These are phyloP conservation scores for Epichloe typhina DNA, from an alignment of 2,329 filamentous ascomycete genomes.

Conservation along the genomic window DNA sequence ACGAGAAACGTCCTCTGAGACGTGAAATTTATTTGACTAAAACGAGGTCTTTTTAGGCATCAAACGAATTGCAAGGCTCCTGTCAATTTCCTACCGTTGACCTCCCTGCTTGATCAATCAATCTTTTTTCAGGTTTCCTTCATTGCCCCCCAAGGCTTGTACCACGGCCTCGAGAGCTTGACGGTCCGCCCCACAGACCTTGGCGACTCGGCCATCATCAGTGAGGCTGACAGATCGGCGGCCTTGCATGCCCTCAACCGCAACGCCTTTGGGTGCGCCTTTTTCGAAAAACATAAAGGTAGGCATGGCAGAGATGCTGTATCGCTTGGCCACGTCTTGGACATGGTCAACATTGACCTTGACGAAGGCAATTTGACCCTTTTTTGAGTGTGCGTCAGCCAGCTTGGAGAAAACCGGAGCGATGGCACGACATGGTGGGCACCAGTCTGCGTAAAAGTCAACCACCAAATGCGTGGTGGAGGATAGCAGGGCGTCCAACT, in stretches of 20 bases:
- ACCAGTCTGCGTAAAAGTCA: slow-evolving; percentile 40
- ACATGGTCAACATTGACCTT: slow-evolving; percentile 13
- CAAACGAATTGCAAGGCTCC: too few species aligned
- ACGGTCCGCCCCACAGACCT: slow-evolving; percentile 17
- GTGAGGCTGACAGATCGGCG: slow-evolving; percentile 12
- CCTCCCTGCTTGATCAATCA: too few species aligned
- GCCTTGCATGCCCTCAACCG: slow-evolving; percentile 14
- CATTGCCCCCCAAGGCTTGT: slow-evolving; percentile 12
- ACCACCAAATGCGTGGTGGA: slow-evolving; percentile 28
- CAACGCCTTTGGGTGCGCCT: slow-evolving; percentile 34
- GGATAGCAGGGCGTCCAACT: slow-evolving; percentile 25
- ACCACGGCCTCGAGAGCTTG: slow-evolving; percentile 16
- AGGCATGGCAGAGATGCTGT: slow-evolving; percentile 81
- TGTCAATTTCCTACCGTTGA: too few species aligned
- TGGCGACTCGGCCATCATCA: slow-evolving; percentile 16
- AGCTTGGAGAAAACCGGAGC: slow-evolving; percentile 40
- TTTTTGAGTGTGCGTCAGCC: slow-evolving; percentile 11
- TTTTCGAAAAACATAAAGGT: slow-evolving; percentile 83
- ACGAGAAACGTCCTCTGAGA: too few species aligned
- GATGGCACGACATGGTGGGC: slow-evolving; percentile 35
- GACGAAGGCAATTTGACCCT: slow-evolving; percentile 10
- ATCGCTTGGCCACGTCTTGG: slow-evolving; percentile 41
- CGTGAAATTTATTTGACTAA: too few species aligned
- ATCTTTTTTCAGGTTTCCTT: too few species aligned
- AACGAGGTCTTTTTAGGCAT: too few species aligned